Base-by-base conservation (phyloP, 2,329 filamentous ascomycete species). In the Pestalotiopsis sp. region DNA sequence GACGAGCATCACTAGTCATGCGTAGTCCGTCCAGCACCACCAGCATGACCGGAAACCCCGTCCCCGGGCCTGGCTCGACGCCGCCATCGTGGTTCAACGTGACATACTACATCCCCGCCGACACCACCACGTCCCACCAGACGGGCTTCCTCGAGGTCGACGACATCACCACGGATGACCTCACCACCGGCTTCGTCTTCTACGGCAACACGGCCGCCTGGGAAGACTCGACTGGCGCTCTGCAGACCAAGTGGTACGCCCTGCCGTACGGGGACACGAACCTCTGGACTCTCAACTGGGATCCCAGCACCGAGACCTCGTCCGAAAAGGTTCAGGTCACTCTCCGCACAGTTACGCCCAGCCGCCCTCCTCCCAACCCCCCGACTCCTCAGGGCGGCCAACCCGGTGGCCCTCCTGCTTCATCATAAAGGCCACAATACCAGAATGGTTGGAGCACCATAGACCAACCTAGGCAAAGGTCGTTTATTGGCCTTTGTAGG, bases 211-310 rank as follows among this genome's bases (percentile, higher is more conserved):
- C 73, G 65, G 68, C 70, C 31, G 66, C 76, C 57, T 70, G 72
- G 65, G 31, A 66, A 49, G 64, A 56, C 38, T 20, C 70, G 40
- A 60, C 66, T 66, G 66, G 72, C 25, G 40, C 40, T 1, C 70
- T 77, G 23, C 63, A 72, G 40, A 73, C 71, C 4, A 25, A 71
- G 52, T 78, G 74, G 73, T 75, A 73, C 56, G 73, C 71, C 6
- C 65, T 71, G 4, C 74, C 75, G 5, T 69, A 71, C 27, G 63
- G 41, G 14, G 61, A 64, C 20, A 58, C 70, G 4, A 70, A 65
- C 40, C 63, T 75, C 14, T 77, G 71, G 69, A 66, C 68, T 6
- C 70, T 77, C 41, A 71, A 72, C 45, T 77, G 75, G 75, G 74
- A 77, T 68, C 23, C 62, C 5, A 75, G 70, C 20, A 64, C 31